Evolutionary conservation across 1,284 basidiomycete species (phyloP).

Genomic region (Taiwanofungus camphoratus): DNA sequence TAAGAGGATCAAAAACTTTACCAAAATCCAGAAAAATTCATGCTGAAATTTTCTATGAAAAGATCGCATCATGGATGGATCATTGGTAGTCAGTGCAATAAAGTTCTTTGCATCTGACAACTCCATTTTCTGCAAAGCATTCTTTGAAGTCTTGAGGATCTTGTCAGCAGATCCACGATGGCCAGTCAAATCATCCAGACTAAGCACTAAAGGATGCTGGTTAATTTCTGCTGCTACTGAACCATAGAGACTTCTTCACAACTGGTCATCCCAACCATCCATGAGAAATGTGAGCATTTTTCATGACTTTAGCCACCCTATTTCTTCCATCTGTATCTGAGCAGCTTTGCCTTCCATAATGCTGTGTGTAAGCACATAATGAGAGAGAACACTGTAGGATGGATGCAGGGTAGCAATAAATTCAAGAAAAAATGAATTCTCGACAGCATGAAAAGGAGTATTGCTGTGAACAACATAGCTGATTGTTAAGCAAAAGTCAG

Average conservation of each 20-base stretch:
- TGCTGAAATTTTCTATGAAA: conserved; percentile 9
- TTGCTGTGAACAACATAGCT: conserved; percentile 7
- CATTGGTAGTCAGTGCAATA: conserved; percentile 13
- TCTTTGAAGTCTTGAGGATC: conserved; percentile 13
- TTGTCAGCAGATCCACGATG: conserved; percentile 19
- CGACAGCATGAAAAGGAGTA: conserved; percentile 1
- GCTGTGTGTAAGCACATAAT: conserved; percentile 17
- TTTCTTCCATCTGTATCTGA: conserved; percentile 16
- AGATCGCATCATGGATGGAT: conserved; percentile 15
- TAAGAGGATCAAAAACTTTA: conserved; percentile 12
- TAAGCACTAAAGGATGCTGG: conserved; percentile 17
- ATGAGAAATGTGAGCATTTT: conserved; percentile 20
- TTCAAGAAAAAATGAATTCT: conserved; percentile 4
- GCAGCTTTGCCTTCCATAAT: conserved; percentile 16
- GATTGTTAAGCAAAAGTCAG: neutral
- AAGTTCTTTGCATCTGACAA: conserved; percentile 7
- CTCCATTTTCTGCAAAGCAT: conserved; percentile 14
- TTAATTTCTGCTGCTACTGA: conserved; percentile 17
- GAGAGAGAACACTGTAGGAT: conserved; percentile 5
- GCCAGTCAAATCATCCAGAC: conserved; percentile 23
- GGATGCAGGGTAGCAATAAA: conserved; percentile 1
- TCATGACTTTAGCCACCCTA: conserved; percentile 11
- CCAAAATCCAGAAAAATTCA: conserved; percentile 19
- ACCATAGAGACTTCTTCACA: conserved; percentile 22
- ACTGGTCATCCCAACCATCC: conserved; percentile 27